Percentiles rank a stretch among this genome's conserved stretches.
These are phyloP conservation scores for Clavispora phyllophila DNA, from an alignment of 805 yeast species.

Conservation along the genomic window DNA sequence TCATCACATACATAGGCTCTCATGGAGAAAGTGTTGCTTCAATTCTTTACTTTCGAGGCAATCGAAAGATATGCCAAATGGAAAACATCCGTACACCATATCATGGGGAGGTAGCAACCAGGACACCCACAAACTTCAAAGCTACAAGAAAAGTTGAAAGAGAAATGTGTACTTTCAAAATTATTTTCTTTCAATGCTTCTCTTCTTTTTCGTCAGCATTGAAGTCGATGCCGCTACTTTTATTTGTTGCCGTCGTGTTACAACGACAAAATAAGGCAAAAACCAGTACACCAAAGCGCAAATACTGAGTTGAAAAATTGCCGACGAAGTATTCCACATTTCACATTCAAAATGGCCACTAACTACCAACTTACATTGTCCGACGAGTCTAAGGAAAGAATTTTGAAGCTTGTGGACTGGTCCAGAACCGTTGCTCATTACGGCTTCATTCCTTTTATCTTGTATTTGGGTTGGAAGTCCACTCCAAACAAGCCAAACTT, in stretches of 20 bases:
- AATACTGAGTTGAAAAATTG: background rate
- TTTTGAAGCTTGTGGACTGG: constrained; percentile 73
- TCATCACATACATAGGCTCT: constrained; percentile 10
- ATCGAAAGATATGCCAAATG: background rate
- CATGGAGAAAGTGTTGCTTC: constrained; percentile 5
- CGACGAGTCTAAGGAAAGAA: constrained; percentile 69
- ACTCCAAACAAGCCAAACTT: constrained; percentile 81
- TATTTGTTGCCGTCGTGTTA: background rate
- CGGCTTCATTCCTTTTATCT: constrained; percentile 94
- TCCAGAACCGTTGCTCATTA: constrained; percentile 88
- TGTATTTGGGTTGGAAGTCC: constrained; percentile 72
- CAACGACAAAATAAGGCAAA: background rate
- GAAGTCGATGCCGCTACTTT: too few relatives aligned
- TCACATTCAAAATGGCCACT: constrained; percentile 8
- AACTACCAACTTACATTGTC: constrained; percentile 34
- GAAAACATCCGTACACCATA: background rate
- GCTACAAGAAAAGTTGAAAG: background rate
- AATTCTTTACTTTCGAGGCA: background rate
- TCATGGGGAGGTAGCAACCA: too few relatives aligned
- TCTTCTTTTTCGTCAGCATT: too few relatives aligned
- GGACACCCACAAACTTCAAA: background rate
- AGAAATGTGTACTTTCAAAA: background rate
- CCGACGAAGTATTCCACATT: background rate
- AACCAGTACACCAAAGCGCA: constrained; percentile 1
- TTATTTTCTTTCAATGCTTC: too few relatives aligned